These are phyloP conservation scores for Aspergillus sclerotiicarbonarius DNA, from an alignment of 495 filamentous ascomycete genomes.

Conservation along the genomic window DNA sequence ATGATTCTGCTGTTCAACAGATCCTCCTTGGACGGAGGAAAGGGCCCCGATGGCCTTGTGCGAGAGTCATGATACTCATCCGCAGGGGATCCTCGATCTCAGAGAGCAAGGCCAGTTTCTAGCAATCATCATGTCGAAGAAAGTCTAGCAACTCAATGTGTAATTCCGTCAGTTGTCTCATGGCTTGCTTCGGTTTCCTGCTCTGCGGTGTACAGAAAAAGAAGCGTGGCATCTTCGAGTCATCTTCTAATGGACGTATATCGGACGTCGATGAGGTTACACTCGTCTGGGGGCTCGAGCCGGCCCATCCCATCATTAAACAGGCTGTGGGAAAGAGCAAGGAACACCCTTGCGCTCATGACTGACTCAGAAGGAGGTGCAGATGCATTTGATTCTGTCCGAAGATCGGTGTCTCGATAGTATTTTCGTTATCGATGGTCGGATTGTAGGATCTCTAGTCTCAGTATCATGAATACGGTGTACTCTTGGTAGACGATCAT, in stretches of 20 bases:
- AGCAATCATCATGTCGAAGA: not conserved
- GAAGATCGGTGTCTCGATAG: not conserved
- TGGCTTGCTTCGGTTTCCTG: not conserved
- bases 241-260: not conserved
- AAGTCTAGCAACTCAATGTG: not conserved
- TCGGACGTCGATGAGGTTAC: not conserved
- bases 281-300: not conserved
- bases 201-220: not conserved
- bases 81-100: not conserved
- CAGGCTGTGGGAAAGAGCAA: not conserved
- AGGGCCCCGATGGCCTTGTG: not conserved
- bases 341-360: not conserved
- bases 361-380: not conserved
- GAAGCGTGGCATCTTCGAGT: not conserved
- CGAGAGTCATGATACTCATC: not conserved
- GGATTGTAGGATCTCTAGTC: not conserved
- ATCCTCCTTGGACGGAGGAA: not conserved
- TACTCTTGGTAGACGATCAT: not conserved
- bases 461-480: not conserved
- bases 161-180: not conserved
- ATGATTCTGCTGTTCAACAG: not conserved
- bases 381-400: not conserved
- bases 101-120: not conserved
- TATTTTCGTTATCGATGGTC: not conserved
- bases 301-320: not conserved